Percentiles rank a stretch among this genome's conserved stretches.
Evolutionary conservation across 129 eudicot species (phyloP).

Genomic region (Flaveria sonorensis): DNA sequence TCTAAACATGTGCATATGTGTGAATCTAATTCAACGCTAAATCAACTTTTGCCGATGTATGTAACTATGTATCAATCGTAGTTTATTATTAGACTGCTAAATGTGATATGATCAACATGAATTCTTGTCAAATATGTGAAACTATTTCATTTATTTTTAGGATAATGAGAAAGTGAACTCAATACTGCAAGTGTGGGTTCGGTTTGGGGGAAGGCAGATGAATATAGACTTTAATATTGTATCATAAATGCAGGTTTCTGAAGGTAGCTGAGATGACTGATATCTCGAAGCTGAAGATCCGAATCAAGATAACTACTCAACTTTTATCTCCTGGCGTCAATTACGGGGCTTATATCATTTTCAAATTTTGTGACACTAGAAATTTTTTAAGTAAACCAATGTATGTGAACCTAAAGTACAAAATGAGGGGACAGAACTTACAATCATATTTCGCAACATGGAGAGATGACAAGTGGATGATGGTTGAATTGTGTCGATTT

Average conservation of each 20-base stretch:
- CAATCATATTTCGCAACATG: conserved; percentile 7
- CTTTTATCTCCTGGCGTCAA: not conserved
- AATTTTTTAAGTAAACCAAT: not conserved
- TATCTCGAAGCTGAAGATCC: not conserved
- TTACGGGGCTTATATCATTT: not conserved
- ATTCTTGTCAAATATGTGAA: too few species aligned
- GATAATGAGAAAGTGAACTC: not conserved
- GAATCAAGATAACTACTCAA: not conserved
- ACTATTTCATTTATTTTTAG: too few species aligned
- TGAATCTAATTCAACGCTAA: not conserved
- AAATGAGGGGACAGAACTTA: not conserved
- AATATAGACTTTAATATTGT: not conserved
- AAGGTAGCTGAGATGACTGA: not conserved
- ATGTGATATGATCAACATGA: not conserved
- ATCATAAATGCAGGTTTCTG: not conserved
- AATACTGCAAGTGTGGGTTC: too few species aligned
- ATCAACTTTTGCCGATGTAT: too few species aligned
- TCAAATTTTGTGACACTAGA: not conserved
- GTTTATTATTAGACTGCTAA: too few species aligned
- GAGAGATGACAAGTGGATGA: conserved; percentile 14
- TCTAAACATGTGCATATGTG: too few species aligned
- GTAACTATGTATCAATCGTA: too few species aligned
- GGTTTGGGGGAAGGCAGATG: too few species aligned
- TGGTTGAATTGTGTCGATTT: not conserved
- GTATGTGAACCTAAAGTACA: conserved; percentile 16